Conservation (phyloP, 257 asterid species). For the Solanum virginianum region DNA sequence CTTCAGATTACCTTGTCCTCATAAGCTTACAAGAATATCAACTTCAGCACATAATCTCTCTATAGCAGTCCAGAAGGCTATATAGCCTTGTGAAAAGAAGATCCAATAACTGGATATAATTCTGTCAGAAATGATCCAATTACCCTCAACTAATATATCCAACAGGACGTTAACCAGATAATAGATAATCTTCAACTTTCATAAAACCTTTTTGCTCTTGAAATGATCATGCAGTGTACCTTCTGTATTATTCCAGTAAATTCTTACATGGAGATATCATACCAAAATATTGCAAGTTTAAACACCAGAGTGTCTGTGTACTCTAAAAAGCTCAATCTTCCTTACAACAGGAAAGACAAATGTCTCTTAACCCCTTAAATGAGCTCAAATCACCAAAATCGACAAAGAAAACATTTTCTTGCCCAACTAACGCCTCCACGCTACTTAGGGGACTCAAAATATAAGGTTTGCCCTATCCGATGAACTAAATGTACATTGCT, state of each 20-base stretch:
- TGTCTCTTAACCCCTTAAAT: no score
- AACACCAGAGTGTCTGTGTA: not conserved
- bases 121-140: not conserved
- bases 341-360: no score
- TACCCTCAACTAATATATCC: not conserved
- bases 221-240: not conserved
- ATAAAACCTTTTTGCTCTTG: not conserved
- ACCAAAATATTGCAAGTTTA: not conserved
- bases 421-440: no score
- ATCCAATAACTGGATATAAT: not conserved
- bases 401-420: no score
- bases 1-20: no score
- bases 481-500: no score
- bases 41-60: not conserved
- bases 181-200: not conserved
- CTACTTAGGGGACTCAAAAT: no score
- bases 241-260: conserved; percentile 1
- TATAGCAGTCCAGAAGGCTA: not conserved
- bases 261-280: conserved; percentile 8
- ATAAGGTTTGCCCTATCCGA: no score
- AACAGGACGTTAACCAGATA: not conserved
- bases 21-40: not conserved
- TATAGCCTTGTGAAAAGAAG: no score
- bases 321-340: no score
- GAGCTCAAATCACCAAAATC: no score